phyloP scores from a whole-genome alignment of 306 rosid genomes.

The Citrullus mucosospermus region DNA sequence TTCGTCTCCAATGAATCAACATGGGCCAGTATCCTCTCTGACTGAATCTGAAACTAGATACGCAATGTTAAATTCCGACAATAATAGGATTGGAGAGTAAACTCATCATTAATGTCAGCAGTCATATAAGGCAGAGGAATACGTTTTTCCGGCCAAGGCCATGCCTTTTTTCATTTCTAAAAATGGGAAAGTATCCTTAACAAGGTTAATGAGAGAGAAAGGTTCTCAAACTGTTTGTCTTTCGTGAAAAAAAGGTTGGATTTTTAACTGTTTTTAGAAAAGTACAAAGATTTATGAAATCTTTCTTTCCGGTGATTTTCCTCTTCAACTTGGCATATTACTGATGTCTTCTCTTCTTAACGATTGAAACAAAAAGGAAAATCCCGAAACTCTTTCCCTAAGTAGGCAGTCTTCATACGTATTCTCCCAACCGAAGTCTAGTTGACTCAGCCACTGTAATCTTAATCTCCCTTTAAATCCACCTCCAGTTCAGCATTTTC shows the following conservation, averaged over 20 bases:
- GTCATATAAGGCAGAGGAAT: conserved; percentile 22
- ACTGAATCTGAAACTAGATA: conserved; percentile 49
- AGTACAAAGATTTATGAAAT: conserved; percentile 69
- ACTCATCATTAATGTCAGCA: conserved; percentile 30
- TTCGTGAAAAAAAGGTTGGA: conserved; percentile 40
- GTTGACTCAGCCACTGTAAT: conserved; percentile 57
- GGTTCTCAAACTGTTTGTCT: conserved; percentile 15
- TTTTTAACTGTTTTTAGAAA: conserved; percentile 50
- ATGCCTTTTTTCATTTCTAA: conserved; percentile 18
- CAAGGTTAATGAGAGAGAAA: conserved; percentile 20
- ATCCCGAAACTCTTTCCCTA: conserved; percentile 42
- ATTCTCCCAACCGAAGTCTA: conserved; percentile 40
- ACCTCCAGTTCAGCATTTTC: conserved; percentile 26
- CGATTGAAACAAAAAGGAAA: conserved; percentile 38
- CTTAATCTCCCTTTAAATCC: conserved; percentile 39
- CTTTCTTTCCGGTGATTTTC: conserved; percentile 58
- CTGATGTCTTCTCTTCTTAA: conserved; percentile 42
- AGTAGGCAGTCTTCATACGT: conserved; percentile 65
- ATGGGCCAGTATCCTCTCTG: conserved; percentile 28
- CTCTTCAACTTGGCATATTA: conserved; percentile 51
- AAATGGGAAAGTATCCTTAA: conserved; percentile 44
- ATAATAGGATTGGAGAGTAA: conserved; percentile 20
- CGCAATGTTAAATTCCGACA: conserved; percentile 37
- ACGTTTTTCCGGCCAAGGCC: conserved; percentile 13
- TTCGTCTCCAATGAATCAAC: conserved; percentile 30